Evolutionary conservation across 225 moss, liverwort and hornwort species (phyloP).

Genomic region (Takakia lepidozioides): DNA sequence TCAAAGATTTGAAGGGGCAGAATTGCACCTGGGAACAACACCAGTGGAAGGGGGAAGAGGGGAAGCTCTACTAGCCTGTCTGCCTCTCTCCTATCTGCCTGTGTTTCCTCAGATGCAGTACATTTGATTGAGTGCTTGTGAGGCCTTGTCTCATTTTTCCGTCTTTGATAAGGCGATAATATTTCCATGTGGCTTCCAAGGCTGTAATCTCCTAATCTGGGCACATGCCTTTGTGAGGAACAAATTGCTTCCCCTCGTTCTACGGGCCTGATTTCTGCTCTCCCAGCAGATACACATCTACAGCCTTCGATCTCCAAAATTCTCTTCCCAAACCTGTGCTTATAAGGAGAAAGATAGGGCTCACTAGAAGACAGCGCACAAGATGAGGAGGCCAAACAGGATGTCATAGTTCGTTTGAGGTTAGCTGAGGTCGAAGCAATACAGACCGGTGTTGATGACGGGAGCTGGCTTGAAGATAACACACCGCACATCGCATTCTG

Average conservation of each 20-base stretch:
- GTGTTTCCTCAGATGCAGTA: conserved; percentile 37
- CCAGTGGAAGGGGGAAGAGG: conserved; percentile 89
- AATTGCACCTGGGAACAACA: conserved; percentile 92
- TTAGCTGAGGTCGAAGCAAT: conserved; percentile 7
- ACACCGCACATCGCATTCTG: conserved; percentile 48
- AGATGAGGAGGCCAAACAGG: conserved; percentile 17
- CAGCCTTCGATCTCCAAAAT: neutral
- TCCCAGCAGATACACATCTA: conserved; percentile 3
- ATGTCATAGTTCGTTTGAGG: conserved; percentile 3
- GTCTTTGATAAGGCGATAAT: conserved; percentile 8
- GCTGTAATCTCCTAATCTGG: neutral
- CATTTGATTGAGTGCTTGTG: conserved; percentile 12
- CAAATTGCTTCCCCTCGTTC: neutral
- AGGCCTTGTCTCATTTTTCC: conserved; percentile 6
- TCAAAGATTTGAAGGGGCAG: conserved; percentile 94
- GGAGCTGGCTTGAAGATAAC: conserved; percentile 33
- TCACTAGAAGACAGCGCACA: conserved; percentile 5
- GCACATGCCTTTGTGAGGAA: neutral
- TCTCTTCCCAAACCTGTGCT: neutral
- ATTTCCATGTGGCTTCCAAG: conserved; percentile 2
- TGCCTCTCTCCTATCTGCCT: no score
- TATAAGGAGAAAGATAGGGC: neutral
- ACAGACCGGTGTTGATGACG: conserved; percentile 11
- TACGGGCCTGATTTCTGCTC: conserved; percentile 7
- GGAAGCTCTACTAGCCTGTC: conserved; percentile 82